phyloP scores from a whole-genome alignment of 2,329 filamentous ascomycete species.

The Pseudopyrenochaeta lycopersici region DNA sequence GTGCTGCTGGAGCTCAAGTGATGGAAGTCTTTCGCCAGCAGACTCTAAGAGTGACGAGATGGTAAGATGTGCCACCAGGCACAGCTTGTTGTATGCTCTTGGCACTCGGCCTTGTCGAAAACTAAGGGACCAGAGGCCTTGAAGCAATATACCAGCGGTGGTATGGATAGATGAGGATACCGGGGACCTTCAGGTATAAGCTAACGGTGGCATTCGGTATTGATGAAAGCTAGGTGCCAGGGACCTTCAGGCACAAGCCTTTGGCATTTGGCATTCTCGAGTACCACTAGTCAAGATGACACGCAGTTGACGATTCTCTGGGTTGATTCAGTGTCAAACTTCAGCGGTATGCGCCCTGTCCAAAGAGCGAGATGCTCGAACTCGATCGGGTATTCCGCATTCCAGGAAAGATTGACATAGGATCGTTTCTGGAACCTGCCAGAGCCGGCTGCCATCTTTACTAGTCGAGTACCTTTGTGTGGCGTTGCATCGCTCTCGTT shows the following conservation, averaged over 20 bases:
- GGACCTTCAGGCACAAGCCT: conserved; percentile 14
- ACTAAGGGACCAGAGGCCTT: not conserved
- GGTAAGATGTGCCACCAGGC: not conserved
- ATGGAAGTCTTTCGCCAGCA: not conserved
- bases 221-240: conserved; percentile 3
- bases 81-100: not conserved
- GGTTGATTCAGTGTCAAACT: conserved; percentile 15
- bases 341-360: conserved; percentile 1
- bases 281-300: not conserved
- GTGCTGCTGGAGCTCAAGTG: not conserved
- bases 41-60: not conserved
- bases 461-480: conserved; percentile 7
- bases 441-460: conserved; percentile 17
- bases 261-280: conserved; percentile 10
- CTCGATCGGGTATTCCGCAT: conserved; percentile 22
- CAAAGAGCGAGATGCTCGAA: conserved; percentile 21
- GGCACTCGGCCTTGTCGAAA: conserved; percentile 9
- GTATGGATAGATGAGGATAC: not conserved
- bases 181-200: conserved; percentile 5
- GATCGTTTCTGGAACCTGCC: conserved; percentile 22
- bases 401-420: conserved; percentile 26
- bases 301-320: conserved; percentile 10
- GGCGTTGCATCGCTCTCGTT: conserved; percentile 5
- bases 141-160: not conserved
- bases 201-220: conserved; percentile 2